Conservation (phyloP, 2,329 filamentous ascomycete species). For the Coleophoma crateriformis region DNA sequence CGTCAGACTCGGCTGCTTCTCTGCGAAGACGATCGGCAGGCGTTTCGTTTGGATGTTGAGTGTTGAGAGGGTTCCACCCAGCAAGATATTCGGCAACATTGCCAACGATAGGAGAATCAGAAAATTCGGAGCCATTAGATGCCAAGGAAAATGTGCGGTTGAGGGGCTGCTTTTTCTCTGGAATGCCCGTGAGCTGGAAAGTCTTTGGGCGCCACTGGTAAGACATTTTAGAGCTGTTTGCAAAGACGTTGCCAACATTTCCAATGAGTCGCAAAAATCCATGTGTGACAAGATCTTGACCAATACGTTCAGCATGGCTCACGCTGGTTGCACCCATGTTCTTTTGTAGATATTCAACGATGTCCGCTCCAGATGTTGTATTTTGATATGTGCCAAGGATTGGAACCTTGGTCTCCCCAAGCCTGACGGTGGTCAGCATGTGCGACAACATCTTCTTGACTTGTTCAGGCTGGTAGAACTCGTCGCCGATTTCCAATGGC, state of each 20-base stretch:
- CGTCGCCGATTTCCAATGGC: constrained; percentile 83
- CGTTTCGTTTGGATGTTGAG: constrained; percentile 88
- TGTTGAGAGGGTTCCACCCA: constrained; percentile 91
- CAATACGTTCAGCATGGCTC: constrained; percentile 88
- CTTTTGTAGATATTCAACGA: constrained; percentile 91
- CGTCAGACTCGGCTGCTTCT: constrained; percentile 85
- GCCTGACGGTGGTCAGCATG: constrained; percentile 79
- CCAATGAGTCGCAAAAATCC: constrained; percentile 88
- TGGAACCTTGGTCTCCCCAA: constrained; percentile 89
- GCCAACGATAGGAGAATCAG: constrained; percentile 77
- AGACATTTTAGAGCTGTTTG: constrained; percentile 94
- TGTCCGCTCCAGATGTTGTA: constrained; percentile 84
- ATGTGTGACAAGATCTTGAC: constrained; percentile 82
- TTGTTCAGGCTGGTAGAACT: constrained; percentile 77
- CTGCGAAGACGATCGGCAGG: constrained; percentile 78
- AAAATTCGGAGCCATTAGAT: constrained; percentile 43
- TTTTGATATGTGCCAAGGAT: constrained; percentile 95
- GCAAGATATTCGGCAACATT: constrained; percentile 84
- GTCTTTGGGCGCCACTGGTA: constrained; percentile 96
- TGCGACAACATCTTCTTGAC: constrained; percentile 85
- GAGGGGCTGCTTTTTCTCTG: constrained; percentile 75
- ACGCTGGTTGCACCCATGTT: constrained; percentile 79
- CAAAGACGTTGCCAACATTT: constrained; percentile 91
- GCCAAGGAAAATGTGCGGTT: constrained; percentile 70
- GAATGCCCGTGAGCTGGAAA: constrained; percentile 81